A percentile compares a stretch with the other conserved stretches of the same genome.
Evolutionary conservation across 2,329 filamentous ascomycete genomes (phyloP).

Genomic region (Amesomyces nigricolor): DNA sequence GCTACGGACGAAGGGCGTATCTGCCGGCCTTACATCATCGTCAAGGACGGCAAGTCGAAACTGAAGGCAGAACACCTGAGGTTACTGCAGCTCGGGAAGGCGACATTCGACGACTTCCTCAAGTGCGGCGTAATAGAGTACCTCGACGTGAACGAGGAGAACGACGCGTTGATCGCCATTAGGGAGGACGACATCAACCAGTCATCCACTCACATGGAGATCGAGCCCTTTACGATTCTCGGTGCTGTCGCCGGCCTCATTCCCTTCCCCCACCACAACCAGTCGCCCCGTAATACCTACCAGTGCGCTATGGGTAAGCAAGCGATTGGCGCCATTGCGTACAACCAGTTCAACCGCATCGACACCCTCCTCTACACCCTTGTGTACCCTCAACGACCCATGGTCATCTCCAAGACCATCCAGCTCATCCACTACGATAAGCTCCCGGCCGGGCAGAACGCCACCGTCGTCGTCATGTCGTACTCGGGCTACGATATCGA

Average conservation of each 20-base stretch:
- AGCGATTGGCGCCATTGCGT: slow-evolving; percentile 96
- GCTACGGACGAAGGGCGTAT: slow-evolving; percentile 96
- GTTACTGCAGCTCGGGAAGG: slow-evolving; percentile 73
- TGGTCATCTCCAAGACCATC: slow-evolving; percentile 96
- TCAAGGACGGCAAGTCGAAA: slow-evolving; percentile 79
- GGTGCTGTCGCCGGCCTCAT: slow-evolving; percentile 94
- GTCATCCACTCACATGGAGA: slow-evolving; percentile 89
- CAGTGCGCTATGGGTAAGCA: slow-evolving; percentile 99
- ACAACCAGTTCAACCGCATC: slow-evolving; percentile 96
- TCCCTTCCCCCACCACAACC: slow-evolving; percentile 97
- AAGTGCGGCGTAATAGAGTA: slow-evolving; percentile 90
- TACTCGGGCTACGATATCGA: slow-evolving; percentile 99
- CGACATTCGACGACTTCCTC: slow-evolving; percentile 91
- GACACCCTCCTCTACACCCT: slow-evolving; percentile 94
- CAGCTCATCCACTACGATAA: slow-evolving; percentile 97
- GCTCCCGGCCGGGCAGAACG: slow-evolving; percentile 92
- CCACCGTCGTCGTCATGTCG: slow-evolving; percentile 97
- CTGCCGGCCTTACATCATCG: slow-evolving; percentile 91
- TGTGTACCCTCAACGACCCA: slow-evolving; percentile 94
- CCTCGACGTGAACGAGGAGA: slow-evolving; percentile 96
- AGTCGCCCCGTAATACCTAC: slow-evolving; percentile 97
- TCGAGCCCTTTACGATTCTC: slow-evolving; percentile 94
- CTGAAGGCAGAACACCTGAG: slow-evolving; percentile 74
- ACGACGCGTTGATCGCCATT: slow-evolving; percentile 88
- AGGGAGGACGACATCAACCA: slow-evolving; percentile 79